phyloP scores from a whole-genome alignment of 805 yeast genomes.

The Wickerhamomyces subpelliculosus region DNA sequence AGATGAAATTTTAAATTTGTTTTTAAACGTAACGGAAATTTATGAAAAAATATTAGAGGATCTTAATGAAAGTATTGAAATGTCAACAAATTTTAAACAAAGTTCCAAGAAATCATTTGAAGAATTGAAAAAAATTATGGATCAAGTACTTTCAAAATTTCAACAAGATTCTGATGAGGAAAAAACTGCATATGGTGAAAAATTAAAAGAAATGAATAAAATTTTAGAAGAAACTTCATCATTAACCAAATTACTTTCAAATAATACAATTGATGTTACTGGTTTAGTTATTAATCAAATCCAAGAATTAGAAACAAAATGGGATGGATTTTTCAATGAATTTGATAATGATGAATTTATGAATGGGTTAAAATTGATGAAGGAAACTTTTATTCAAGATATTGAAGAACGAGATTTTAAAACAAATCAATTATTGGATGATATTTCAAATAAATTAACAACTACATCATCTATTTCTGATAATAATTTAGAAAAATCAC shows the following conservation, averaged over 20 bases:
- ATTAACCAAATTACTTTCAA: neutral
- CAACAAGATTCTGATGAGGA: neutral
- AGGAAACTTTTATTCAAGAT: neutral
- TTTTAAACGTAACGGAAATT: slow-evolving; percentile 37
- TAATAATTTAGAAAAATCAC: neutral
- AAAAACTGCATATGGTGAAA: neutral
- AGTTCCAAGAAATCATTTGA: slow-evolving; percentile 2
- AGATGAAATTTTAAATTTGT: slow-evolving; percentile 39
- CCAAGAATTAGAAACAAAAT: neutral
- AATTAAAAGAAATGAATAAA: neutral
- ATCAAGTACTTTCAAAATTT: slow-evolving; percentile 1
- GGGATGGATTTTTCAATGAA: neutral
- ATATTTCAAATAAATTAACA: neutral
- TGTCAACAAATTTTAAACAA: slow-evolving; percentile 1
- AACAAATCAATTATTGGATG: neutral
- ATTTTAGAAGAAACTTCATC: neutral
- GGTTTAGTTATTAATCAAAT: neutral
- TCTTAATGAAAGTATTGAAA: slow-evolving; percentile 12
- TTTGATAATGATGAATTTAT: neutral
- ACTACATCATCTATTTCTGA: neutral
- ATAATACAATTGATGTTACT: neutral
- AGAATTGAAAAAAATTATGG: slow-evolving; percentile 8
- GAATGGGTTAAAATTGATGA: neutral
- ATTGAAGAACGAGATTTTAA: neutral
- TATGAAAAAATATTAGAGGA: slow-evolving; percentile 16